Evolutionary conservation across 148 eudicot species (phyloP).

Genomic region (Rhododendron vialii): DNA sequence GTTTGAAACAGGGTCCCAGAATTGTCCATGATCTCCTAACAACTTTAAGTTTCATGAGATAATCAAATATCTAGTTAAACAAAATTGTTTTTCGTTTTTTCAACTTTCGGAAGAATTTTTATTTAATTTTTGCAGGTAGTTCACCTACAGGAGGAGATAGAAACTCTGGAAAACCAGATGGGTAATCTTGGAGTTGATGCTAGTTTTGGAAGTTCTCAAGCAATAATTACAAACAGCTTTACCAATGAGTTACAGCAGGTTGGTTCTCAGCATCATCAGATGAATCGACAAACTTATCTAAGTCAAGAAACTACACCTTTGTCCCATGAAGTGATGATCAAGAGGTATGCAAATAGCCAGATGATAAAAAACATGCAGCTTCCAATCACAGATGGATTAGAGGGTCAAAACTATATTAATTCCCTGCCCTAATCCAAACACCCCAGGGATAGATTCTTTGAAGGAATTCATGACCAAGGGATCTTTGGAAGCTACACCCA

Average conservation of each 20-base stretch:
- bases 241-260: background rate
- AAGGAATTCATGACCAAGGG: background rate
- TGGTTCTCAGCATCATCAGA: background rate
- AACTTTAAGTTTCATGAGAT: background rate
- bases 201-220: conserved; percentile 4
- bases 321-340: background rate
- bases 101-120: too few species aligned
- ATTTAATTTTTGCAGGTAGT: conserved; percentile 40
- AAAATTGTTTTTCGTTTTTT: too few species aligned
- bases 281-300: background rate
- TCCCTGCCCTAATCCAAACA: background rate
- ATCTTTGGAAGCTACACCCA: background rate
- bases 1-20: background rate
- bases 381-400: background rate
- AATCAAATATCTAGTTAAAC: background rate
- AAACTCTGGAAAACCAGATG: conserved; percentile 46
- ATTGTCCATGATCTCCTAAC: background rate
- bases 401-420: background rate
- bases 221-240: background rate
- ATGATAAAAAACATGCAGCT: background rate
- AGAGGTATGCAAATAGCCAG: background rate
- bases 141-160: conserved; percentile 62
- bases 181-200: conserved; percentile 20
- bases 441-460: background rate
- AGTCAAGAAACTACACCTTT: background rate